Conservation (phyloP, 192 early-diverging fungal genomes). For the Fimicolochytrium jonesii region DNA sequence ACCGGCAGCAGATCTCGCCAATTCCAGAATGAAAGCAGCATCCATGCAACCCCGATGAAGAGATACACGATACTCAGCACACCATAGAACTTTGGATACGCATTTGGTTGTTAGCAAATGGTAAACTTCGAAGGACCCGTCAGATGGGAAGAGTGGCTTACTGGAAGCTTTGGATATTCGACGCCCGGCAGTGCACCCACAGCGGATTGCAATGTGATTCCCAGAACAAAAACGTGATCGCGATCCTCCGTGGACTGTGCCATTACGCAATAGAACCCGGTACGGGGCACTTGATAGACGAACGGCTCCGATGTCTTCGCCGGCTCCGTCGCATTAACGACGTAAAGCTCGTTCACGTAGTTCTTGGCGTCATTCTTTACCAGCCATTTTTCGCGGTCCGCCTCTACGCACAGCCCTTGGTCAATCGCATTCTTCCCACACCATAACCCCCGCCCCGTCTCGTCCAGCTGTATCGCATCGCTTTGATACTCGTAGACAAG, state of each 20-base stretch:
- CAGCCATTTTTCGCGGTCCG: constrained; percentile 27
- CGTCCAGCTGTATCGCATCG: not conserved
- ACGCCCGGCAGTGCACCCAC: constrained; percentile 80
- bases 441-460: constrained; percentile 2
- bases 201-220: constrained; percentile 66
- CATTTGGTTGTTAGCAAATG: not conserved
- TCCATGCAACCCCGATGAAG: constrained; percentile 72
- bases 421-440: constrained; percentile 11
- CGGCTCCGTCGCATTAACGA: constrained; percentile 3
- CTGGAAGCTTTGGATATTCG: constrained; percentile 85
- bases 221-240: constrained; percentile 38
- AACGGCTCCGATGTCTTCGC: constrained; percentile 16
- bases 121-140: not conserved
- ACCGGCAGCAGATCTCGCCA: constrained; percentile 89
- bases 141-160: not conserved
- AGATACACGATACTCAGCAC: constrained; percentile 70
- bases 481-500: constrained; percentile 34
- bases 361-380: constrained; percentile 21
- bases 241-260: constrained; percentile 34
- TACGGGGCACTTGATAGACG: constrained; percentile 63
- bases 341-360: constrained; percentile 25
- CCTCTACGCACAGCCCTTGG: constrained; percentile 19
- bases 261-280: constrained; percentile 84
- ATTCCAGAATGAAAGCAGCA: constrained; percentile 66
- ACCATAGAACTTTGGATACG: constrained; percentile 64